Percentiles rank a stretch among this genome's conserved stretches.
phyloP scores from a whole-genome alignment of 1,284 basidiomycete genomes.

The Boletus mariae region DNA sequence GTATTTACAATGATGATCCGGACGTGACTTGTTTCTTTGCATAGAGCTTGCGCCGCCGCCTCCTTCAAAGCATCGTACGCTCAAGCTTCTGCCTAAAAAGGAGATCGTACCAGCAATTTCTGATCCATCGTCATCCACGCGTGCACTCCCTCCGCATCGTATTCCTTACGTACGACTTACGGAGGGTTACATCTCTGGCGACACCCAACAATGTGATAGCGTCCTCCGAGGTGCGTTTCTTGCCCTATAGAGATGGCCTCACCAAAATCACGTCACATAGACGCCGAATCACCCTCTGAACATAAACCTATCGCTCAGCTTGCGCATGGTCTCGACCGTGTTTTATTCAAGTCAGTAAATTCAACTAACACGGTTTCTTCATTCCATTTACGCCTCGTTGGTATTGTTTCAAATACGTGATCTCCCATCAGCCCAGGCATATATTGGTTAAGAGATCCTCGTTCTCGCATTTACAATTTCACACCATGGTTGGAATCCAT shows the following conservation, averaged over 20 bases:
- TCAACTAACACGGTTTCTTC: neutral
- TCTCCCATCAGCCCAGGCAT: slow-evolving; percentile 71
- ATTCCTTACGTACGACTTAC: slow-evolving; percentile 35
- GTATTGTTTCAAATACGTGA: neutral
- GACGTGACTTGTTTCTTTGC: neutral
- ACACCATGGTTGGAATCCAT: slow-evolving; percentile 66
- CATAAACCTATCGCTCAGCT: slow-evolving; percentile 67
- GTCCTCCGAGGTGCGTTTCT: slow-evolving; percentile 23
- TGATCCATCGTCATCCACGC: slow-evolving; percentile 4
- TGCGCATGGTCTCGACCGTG: slow-evolving; percentile 76
- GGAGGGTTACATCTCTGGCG: slow-evolving; percentile 42
- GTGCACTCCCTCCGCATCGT: slow-evolving; percentile 19
- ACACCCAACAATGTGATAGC: slow-evolving; percentile 25
- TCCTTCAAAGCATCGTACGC: slow-evolving; percentile 1
- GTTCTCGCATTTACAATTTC: slow-evolving; percentile 88
- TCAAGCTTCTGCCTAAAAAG: slow-evolving; percentile 12
- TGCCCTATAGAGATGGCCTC: no score
- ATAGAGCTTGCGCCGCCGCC: slow-evolving; percentile 24
- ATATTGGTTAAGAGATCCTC: slow-evolving; percentile 85
- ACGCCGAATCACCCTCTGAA: slow-evolving; percentile 43
- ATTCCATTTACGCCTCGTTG: neutral
- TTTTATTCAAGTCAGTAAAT: slow-evolving; percentile 74
- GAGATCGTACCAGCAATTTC: slow-evolving; percentile 9
- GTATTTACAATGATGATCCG: no score
- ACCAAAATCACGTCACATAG: slow-evolving; percentile 29